Conservation (phyloP, 106 monocot species). For the Platanthera zijinensis region DNA sequence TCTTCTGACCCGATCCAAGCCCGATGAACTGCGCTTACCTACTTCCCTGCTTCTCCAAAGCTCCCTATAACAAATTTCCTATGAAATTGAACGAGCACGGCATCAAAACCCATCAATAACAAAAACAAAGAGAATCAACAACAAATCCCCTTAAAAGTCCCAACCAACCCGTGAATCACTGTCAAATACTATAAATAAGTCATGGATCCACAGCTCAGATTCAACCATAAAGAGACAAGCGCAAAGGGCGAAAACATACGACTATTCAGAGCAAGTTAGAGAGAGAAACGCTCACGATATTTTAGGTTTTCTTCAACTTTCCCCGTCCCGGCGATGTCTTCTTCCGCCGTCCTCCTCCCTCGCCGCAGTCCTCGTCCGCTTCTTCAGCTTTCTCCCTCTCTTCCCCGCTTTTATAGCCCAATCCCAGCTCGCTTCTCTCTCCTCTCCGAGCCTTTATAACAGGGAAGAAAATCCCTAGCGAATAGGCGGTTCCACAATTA, state of each 20-base stretch:
- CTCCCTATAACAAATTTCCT: background rate
- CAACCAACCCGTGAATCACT: background rate
- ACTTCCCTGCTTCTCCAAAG: background rate
- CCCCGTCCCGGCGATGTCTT: background rate
- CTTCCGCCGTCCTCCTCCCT: background rate
- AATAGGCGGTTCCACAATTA: background rate
- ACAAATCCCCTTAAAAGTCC: background rate
- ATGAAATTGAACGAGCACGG: background rate
- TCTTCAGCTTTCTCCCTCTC: background rate
- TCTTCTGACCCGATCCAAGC: background rate
- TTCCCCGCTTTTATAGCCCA: background rate
- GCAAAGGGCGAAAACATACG: background rate
- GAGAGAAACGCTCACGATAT: background rate
- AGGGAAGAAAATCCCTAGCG: background rate
- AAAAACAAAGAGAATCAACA: background rate
- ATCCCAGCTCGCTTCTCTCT: constrained; percentile 6
- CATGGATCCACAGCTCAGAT: constrained; percentile 5
- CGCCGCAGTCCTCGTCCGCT: constrained; percentile 3
- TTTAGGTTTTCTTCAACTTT: background rate
- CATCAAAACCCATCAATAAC: background rate
- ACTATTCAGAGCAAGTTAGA: background rate
- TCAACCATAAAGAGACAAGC: constrained; percentile 4
- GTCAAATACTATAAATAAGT: background rate
- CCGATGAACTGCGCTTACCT: background rate
- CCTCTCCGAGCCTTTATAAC: background rate